phyloP scores from a whole-genome alignment of 805 yeast species.

The Alloascoidea africana region DNA sequence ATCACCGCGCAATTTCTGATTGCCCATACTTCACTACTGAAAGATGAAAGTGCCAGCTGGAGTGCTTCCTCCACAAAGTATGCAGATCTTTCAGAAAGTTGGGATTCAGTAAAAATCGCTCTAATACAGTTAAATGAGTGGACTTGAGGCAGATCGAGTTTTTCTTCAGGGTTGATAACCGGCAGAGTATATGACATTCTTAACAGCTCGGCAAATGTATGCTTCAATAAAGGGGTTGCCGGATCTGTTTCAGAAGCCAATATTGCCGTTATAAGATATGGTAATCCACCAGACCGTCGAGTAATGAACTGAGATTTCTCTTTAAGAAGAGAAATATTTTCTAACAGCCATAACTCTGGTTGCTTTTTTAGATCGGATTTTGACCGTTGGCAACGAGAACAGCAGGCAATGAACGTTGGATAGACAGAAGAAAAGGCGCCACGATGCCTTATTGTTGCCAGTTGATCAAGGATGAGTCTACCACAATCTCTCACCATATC shows the following conservation, averaged over 20 bases:
- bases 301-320: constrained; percentile 57
- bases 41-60: constrained; percentile 41
- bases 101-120: constrained; percentile 57
- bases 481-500: constrained; percentile 26
- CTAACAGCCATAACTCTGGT: constrained; percentile 43
- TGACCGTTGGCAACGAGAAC: constrained; percentile 32
- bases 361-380: constrained; percentile 16
- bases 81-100: constrained; percentile 37
- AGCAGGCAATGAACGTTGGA: constrained; percentile 61
- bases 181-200: constrained; percentile 18
- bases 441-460: constrained; percentile 66
- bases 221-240: constrained; percentile 24
- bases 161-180: constrained; percentile 28
- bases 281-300: constrained; percentile 87
- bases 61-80: constrained; percentile 42
- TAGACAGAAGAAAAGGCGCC: constrained; percentile 87
- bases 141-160: constrained; percentile 75
- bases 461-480: constrained; percentile 42
- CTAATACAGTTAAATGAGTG: constrained; percentile 83
- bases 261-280: constrained; percentile 62
- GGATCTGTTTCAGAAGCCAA: constrained; percentile 32
- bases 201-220: constrained; percentile 36
- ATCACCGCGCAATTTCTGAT: constrained; percentile 85
- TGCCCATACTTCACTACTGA: constrained; percentile 65
- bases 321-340: constrained; percentile 36